Conservation (phyloP, 2,329 filamentous ascomycete species). For the Remersonia thermophila region DNA sequence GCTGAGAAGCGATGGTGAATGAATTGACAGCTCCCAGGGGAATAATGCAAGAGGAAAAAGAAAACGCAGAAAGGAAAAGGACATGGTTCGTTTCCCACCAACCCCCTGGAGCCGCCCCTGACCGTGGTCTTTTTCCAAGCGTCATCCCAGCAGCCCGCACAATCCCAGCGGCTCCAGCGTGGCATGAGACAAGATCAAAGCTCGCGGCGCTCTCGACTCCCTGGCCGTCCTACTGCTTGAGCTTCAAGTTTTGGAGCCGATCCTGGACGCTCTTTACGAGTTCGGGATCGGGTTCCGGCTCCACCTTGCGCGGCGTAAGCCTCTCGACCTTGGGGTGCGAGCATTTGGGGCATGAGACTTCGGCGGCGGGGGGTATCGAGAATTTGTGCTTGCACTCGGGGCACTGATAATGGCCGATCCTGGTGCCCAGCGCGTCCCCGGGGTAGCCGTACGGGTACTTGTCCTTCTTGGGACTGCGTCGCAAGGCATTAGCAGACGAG, state of each 20-base stretch:
- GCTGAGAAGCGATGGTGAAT: slow-evolving; percentile 5
- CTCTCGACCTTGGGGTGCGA: slow-evolving; percentile 48
- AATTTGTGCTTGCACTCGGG: slow-evolving; percentile 50
- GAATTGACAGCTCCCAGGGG: slow-evolving; percentile 3
- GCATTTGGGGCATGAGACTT: slow-evolving; percentile 47
- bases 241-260: slow-evolving; percentile 35
- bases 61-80: neutral
- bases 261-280: slow-evolving; percentile 45
- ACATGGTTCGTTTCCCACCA: neutral
- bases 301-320: slow-evolving; percentile 45
- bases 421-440: slow-evolving; percentile 46
- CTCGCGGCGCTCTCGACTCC: too few species aligned
- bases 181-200: too few species aligned
- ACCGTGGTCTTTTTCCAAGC: neutral
- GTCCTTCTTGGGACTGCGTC: slow-evolving; percentile 46
- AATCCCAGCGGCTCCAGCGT: too few species aligned
- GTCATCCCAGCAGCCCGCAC: too few species aligned
- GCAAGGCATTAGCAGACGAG: slow-evolving; percentile 11
- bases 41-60: slow-evolving; percentile 1
- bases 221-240: slow-evolving; percentile 1
- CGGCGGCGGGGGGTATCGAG: slow-evolving; percentile 35
- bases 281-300: slow-evolving; percentile 49
- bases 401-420: slow-evolving; percentile 45
- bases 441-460: slow-evolving; percentile 61
- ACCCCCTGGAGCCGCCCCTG: neutral